Evolutionary conservation across 805 yeast genomes (phyloP), one percentile per base, ranked within the genome.

Genomic region (Myxozyma udenii): DNA sequence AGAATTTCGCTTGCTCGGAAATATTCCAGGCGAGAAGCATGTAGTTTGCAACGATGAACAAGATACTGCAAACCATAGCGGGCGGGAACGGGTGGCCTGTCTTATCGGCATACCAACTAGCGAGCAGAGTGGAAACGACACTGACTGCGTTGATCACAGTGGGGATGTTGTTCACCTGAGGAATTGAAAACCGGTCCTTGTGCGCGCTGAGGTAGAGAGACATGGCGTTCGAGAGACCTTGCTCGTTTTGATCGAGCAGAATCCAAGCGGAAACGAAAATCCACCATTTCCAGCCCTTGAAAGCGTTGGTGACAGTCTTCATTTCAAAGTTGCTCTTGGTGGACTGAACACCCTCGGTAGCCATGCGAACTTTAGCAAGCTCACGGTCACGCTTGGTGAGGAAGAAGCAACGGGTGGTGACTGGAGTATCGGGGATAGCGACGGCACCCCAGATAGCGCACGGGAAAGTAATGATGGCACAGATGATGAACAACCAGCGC

Each of bases 401-500:
- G 68, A 73, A 68, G 51, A 64, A 57, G 18, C 62, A 60, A 30
- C 65, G 45, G 11, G 58, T 61, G 21, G 65, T 62, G 19, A 60
- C 77, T 67, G 72, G 85, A 19, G 83, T 79, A 39, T 79, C 82
- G 3, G 83, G 84, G 45, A 78, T 70, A 3, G 72, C 64, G 47
- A 74, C 69, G 53, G 71, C 66, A 0, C 76, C 76, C 9, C 62
- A 37, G 2, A 72, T 14, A 0, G 75, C 77, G 16, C 72, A 65
- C 2, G 68, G 70, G 18, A 71, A 58, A 3, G 71, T 66, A 42
- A 74, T 65, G 49, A 81, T 68, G 22, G 86, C 84, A 65, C 83
- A 86, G 49, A 83, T 74, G 44, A 82, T 74, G 61, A 79, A 80
- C 68, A 80, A 75, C 87, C 87, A 83, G 65, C 81, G 75, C 87